Conservation (phyloP, 495 filamentous ascomycete genomes). For the Darksidea phi region DNA sequence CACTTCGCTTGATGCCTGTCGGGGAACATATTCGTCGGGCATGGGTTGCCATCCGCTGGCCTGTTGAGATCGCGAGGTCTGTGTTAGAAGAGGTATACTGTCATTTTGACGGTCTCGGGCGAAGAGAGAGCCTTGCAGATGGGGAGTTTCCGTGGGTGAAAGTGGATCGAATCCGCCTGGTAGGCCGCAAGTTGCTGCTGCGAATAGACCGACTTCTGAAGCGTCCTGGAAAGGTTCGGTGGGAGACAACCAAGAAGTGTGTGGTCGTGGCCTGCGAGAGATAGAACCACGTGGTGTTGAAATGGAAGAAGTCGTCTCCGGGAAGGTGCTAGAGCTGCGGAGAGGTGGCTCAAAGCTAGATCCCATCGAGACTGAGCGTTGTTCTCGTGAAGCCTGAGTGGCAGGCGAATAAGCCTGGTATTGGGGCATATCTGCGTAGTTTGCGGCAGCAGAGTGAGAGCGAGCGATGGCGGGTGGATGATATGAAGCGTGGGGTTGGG, state of each 20-base stretch:
- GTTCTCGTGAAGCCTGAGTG: not conserved
- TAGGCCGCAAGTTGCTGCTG: slow-evolving; percentile 40
- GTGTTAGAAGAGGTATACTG: slow-evolving; percentile 22
- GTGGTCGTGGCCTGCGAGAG: slow-evolving; percentile 17
- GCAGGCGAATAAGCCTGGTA: slow-evolving; percentile 2
- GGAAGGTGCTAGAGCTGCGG: slow-evolving; percentile 30
- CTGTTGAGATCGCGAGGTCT: slow-evolving; percentile 3
- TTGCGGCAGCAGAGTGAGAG: slow-evolving; percentile 16
- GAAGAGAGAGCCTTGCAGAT: slow-evolving; percentile 27
- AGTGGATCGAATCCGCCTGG: slow-evolving; percentile 19
- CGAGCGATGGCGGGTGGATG: slow-evolving; percentile 2
- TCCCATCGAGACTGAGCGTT: slow-evolving; percentile 5
- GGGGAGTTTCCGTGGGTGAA: slow-evolving; percentile 24
- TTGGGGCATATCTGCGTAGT: not conserved
- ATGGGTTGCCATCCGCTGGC: slow-evolving; percentile 19
- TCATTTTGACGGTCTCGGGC: slow-evolving; percentile 20
- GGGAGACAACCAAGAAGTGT: slow-evolving; percentile 30
- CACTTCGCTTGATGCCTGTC: not conserved
- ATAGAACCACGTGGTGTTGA: slow-evolving; percentile 15
- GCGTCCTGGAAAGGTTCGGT: slow-evolving; percentile 35
- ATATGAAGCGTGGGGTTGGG: slow-evolving; percentile 4
- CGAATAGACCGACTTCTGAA: slow-evolving; percentile 41
- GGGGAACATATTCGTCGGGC: slow-evolving; percentile 20
- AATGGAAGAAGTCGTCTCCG: slow-evolving; percentile 19
- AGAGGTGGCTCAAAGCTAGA: slow-evolving; percentile 22